Base-by-base conservation (phyloP, 768 basidiomycete species). In the Russula compacta region DNA sequence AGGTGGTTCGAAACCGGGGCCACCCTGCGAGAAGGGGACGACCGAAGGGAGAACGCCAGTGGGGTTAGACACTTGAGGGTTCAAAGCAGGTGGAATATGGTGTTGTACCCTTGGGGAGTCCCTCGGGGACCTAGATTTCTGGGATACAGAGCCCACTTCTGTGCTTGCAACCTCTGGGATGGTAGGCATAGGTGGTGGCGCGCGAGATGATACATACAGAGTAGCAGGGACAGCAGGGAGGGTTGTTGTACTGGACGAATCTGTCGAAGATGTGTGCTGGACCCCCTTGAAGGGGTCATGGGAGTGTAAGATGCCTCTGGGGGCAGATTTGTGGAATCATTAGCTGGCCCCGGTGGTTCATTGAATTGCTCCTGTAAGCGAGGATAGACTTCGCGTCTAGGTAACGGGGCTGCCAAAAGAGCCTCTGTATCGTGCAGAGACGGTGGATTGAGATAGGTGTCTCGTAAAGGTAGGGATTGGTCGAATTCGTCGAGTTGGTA, bases 81-180 rank as follows among this genome's bases (percentile, higher is more conserved):
- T 32, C 11, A 21, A 42, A 36, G 35, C 35, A 15, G 38, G 42
- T 29, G 10, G 60, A 12, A 43, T 44, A 32, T 43, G 39, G 19
- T 15, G 29, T 14, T 35, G 46, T 40, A 19, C 33, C 33, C 43
- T 48, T 14, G 44, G 36, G 14, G 61, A 58, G 9, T 46, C 56
- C 17, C 52, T 48, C 12, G 36, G 56, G 19, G 61, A 58, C 46
- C 32, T 63, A 14, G 61, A 36, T 46, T 19, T 51, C 19, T 21
- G n/a, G 38, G 61, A 54, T 19, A 2, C 21, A 44, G 57, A 48
- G 40, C 57, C 56, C 17, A 49, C 12, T 33, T 66, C 65, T 43
- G 65, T 60, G 47, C 59, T 66, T 46, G 52, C 3, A 33, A 60
- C 63, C 56, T 66, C 65, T 42, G 65, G 65, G 53, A 66, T 64